Percentiles rank a stretch among this genome's conserved stretches.
These are phyloP conservation scores for Antrodiella citrinella DNA, from an alignment of 768 basidiomycete genomes.

Conservation along the genomic window DNA sequence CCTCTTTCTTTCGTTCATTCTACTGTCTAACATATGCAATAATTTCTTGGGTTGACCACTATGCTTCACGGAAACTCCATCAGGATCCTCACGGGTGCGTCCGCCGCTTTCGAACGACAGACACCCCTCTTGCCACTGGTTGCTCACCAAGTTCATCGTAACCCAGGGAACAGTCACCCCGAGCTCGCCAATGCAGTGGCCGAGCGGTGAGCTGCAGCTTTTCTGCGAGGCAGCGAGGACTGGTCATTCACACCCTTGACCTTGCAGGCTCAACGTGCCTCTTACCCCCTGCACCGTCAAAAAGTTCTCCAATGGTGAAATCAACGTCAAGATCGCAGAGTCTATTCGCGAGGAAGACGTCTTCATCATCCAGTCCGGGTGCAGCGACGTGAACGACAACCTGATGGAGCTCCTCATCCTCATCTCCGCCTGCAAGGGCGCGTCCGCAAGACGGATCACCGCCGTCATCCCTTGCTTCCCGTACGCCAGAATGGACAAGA, in stretches of 20 bases:
- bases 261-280: constrained; percentile 76
- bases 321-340: constrained; percentile 90
- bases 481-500: constrained; percentile 96
- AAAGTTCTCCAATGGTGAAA: constrained; percentile 93
- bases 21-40: constrained; percentile 7
- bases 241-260: constrained; percentile 34
- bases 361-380: constrained; percentile 94
- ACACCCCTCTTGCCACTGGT: constrained; percentile 6
- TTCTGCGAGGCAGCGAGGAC: constrained; percentile 31
- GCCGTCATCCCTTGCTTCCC: constrained; percentile 98
- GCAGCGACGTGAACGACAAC: constrained; percentile 87
- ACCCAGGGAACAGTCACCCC: constrained; percentile 97
- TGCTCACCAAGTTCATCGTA: no score
- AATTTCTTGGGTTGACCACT: constrained; percentile 22
- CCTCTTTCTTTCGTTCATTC: background rate
- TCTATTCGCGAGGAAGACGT: constrained; percentile 97
- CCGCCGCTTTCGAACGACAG: background rate
- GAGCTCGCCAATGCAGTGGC: constrained; percentile 94
- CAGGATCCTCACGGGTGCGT: constrained; percentile 64
- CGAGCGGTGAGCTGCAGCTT: constrained; percentile 83
- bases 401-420: constrained; percentile 98
- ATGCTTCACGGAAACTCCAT: constrained; percentile 84
- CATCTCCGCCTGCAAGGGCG: constrained; percentile 96
- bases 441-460: constrained; percentile 90
- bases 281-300: constrained; percentile 80